Evolutionary conservation across 345 rosid genomes (phyloP).

Genomic region (Cochlearia excelsa): DNA sequence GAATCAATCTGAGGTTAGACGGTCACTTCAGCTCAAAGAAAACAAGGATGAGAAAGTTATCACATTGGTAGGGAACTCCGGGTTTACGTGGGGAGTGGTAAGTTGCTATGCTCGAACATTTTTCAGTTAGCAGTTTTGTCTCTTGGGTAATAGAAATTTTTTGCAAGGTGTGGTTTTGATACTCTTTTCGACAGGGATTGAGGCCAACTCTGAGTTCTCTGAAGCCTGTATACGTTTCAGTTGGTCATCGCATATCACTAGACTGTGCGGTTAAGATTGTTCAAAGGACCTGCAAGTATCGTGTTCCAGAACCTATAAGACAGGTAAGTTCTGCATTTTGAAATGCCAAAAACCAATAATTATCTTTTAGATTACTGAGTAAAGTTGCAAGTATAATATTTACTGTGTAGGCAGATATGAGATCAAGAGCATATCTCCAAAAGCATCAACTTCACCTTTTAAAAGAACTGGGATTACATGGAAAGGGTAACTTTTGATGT

Average conservation of each 20-base stretch:
- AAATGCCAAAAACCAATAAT: constrained; percentile 9
- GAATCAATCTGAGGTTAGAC: constrained; percentile 53
- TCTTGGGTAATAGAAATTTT: not conserved
- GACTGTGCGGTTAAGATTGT: constrained; percentile 58
- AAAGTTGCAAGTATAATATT: constrained; percentile 1
- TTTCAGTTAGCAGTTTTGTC: not conserved
- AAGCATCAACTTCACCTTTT: constrained; percentile 38
- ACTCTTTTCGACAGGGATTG: constrained; percentile 51
- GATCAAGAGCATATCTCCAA: constrained; percentile 62
- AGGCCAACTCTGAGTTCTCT: constrained; percentile 50
- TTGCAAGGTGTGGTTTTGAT: constrained; percentile 2
- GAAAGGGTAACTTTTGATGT: constrained; percentile 20
- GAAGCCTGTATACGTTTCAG: constrained; percentile 74
- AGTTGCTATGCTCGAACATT: constrained; percentile 32
- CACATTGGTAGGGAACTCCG: constrained; percentile 68
- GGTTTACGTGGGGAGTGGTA: constrained; percentile 72
- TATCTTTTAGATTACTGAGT: constrained; percentile 1
- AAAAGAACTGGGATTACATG: constrained; percentile 11
- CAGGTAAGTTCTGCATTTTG: constrained; percentile 49
- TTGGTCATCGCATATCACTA: constrained; percentile 80
- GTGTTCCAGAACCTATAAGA: constrained; percentile 85
- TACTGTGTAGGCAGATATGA: constrained; percentile 65
- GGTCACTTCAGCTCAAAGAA: constrained; percentile 51
- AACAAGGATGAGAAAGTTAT: constrained; percentile 40
- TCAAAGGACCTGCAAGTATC: constrained; percentile 67